Percentiles rank a stretch among this genome's conserved stretches.
Conservation (phyloP, 257 asterid species). For the Oldenlandia corymbosa region DNA sequence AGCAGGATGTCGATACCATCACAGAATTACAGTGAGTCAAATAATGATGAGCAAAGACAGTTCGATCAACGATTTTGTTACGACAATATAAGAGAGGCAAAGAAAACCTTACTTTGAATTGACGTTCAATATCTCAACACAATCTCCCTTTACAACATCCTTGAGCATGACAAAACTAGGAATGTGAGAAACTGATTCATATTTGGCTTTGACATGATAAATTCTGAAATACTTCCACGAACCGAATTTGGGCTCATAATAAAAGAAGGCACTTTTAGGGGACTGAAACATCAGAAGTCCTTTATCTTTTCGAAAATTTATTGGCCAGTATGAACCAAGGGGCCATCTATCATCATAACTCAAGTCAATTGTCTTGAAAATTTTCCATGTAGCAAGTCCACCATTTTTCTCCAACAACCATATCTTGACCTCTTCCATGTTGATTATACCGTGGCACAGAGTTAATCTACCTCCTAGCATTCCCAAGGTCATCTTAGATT, state of each 20-base stretch:
- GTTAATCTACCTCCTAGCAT: conserved; percentile 1
- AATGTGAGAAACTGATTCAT: too few species aligned
- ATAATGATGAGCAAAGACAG: too few species aligned
- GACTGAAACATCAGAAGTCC: neutral
- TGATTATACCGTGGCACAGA: neutral
- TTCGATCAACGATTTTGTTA: too few species aligned
- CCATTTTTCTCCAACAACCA: conserved; percentile 13
- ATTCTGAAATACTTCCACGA: neutral
- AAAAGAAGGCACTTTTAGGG: conserved; percentile 1
- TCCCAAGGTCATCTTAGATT: neutral
- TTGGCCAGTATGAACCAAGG: neutral
- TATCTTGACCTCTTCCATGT: neutral
- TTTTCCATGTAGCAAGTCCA: neutral
- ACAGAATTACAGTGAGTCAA: too few species aligned
- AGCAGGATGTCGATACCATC: too few species aligned
- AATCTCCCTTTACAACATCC: too few species aligned
- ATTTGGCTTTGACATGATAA: too few species aligned
- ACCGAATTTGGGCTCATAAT: neutral
- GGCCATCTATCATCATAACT: neutral
- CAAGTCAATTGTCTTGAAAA: neutral
- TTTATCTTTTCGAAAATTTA: neutral
- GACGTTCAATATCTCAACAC: too few species aligned
- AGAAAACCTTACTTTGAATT: too few species aligned
- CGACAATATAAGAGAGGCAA: too few species aligned
- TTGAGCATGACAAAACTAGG: too few species aligned